These are phyloP conservation scores for Phytophthora meadii DNA, from an alignment of 352 stramenopile species.

Conservation along the genomic window DNA sequence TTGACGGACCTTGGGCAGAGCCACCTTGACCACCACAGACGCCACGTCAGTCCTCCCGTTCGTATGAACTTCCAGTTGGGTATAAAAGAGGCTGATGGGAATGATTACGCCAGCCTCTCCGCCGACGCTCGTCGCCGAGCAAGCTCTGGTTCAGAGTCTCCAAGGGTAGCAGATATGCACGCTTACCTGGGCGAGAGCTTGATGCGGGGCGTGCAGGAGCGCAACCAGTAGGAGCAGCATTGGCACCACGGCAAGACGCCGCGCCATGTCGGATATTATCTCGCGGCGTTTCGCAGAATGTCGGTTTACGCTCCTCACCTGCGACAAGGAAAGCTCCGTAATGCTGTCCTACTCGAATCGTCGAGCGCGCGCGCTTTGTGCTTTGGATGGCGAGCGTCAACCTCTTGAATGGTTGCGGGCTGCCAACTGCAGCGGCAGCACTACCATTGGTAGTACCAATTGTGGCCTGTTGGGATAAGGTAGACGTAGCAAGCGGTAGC, in stretches of 20 bases:
- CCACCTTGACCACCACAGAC: slow-evolving; percentile 30
- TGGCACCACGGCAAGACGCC: slow-evolving; percentile 12
- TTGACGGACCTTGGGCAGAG: slow-evolving; percentile 26
- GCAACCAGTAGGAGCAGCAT: slow-evolving; percentile 5
- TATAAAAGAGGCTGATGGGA: slow-evolving; percentile 20
- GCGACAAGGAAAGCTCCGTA: slow-evolving; percentile 9
- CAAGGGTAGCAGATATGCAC: too few species aligned
- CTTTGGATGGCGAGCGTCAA: not conserved
- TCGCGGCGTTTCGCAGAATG: slow-evolving; percentile 24
- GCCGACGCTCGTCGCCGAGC: not conserved
- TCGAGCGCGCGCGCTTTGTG: slow-evolving; percentile 6
- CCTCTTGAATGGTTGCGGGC: too few species aligned
- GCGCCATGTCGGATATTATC: slow-evolving; percentile 3
- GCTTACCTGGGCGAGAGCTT: slow-evolving; percentile 21
- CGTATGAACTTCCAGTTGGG: not conserved
- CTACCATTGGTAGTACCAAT: too few species aligned
- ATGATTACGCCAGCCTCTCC: slow-evolving; percentile 5
- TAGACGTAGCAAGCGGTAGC: too few species aligned
- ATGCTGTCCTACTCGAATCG: too few species aligned
- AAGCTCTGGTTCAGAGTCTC: not conserved
- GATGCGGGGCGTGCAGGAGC: slow-evolving; percentile 1
- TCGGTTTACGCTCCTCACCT: slow-evolving; percentile 12
- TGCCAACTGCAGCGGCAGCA: not conserved
- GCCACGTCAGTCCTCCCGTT: slow-evolving; percentile 24
- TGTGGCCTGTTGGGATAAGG: too few species aligned